Conservation (phyloP, 2,329 filamentous ascomycete genomes). For the Fusarium oligoseptatum region DNA sequence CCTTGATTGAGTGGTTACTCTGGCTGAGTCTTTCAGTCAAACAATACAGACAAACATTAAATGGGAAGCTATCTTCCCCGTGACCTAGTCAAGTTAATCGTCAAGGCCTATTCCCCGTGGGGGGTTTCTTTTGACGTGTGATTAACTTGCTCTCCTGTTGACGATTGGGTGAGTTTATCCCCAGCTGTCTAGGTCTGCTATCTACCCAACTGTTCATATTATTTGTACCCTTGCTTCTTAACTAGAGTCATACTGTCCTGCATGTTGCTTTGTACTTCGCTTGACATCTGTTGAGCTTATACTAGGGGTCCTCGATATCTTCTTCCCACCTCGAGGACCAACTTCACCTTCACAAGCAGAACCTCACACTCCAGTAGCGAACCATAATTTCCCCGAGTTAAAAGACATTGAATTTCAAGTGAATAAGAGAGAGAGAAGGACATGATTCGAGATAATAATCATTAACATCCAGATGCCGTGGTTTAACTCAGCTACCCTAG, state of each 20-base stretch:
- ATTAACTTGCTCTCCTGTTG: neutral
- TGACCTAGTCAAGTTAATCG: neutral
- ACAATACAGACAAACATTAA: neutral
- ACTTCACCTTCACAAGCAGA: neutral
- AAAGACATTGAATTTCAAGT: too few species aligned
- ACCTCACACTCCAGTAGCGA: too few species aligned
- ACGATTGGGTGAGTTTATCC: neutral
- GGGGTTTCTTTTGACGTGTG: too few species aligned
- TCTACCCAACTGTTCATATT: neutral
- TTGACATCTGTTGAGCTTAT: neutral
- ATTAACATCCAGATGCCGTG: neutral
- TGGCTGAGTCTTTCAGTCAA: neutral
- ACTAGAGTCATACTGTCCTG: neutral
- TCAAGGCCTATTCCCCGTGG: neutral
- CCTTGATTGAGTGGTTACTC: neutral
- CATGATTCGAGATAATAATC: neutral
- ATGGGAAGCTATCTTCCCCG: neutral
- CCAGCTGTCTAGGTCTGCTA: neutral
- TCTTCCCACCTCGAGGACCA: neutral
- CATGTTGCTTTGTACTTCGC: neutral
- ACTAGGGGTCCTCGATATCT: neutral
- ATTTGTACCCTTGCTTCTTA: neutral
- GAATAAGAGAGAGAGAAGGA: neutral
- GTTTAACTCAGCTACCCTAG: conserved; percentile 31
- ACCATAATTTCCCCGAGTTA: too few species aligned